Evolutionary conservation across 345 rosid genomes (phyloP), one percentile per base, ranked within the genome.

Genomic region (Euphorbia lathyris): DNA sequence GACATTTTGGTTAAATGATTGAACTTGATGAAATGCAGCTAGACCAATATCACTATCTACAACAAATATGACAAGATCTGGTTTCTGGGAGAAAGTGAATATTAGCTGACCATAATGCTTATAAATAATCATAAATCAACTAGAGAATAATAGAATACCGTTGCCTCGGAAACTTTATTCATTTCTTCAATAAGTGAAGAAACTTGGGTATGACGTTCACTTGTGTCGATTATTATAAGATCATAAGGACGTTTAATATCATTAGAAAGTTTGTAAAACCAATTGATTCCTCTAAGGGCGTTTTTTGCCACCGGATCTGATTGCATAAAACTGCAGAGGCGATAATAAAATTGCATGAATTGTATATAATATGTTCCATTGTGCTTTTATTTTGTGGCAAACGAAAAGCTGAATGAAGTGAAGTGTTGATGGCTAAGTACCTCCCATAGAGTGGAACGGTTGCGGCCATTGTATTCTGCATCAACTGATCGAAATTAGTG

Each of bases 21-120:
- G 90, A 67, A 91, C 96, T 83, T 93, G 98, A 80, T 89, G 91
- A 79, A 83, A 86, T 58, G 98, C 97, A 73, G 96, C 93, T 84
- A 91, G 97, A 73, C 96, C 97, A 68, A 93, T 89, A 77, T 95
- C 88, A 79, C 98, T 93, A 76, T 93, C 98, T 96, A 91, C 86
- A 58, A 91, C 92, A 69, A 93, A 88, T 71, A 93, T 88, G 58
- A 89, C 87, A 67, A 93, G 94, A 81, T 93, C 92, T 22, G 96
- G 97, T 89, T 88, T 91, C 97, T 91, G 90, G 66, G 76, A 72
- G 38, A 40, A 71, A 26, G 63, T 34, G 38, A 51, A 63, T 57
- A 58, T 76, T 34, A 76, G 61, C 38, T 34, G 26, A 34, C 5
- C 25, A 43, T 4, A 55, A 27, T 25, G 10, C 50, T 5, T 56